Conservation (phyloP, 148 eudicot species). For the Persicaria tinctoria region DNA sequence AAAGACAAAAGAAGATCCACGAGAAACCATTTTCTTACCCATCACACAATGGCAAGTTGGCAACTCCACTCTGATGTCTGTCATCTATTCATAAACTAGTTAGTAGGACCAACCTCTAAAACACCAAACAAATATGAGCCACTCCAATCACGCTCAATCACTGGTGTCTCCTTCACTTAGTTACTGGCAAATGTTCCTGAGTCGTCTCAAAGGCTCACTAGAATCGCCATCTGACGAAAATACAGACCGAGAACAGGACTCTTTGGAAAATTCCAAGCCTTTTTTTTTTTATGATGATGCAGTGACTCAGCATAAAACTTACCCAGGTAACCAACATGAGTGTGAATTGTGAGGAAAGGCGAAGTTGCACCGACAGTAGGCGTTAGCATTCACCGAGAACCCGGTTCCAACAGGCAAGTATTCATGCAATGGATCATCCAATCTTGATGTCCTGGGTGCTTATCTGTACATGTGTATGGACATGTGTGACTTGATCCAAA, state of each 20-base stretch:
- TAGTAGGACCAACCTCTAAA: not conserved
- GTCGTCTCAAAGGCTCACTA: no score
- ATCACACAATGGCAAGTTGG: not conserved
- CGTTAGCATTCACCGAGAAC: no score
- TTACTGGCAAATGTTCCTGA: no score
- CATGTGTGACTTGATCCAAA: not conserved
- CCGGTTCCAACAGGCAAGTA: no score
- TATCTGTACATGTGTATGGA: not conserved
- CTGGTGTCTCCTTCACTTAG: not conserved
- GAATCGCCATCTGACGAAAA: no score
- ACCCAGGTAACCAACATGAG: no score
- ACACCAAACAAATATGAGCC: not conserved
- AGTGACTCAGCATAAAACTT: no score
- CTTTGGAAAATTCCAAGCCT: no score
- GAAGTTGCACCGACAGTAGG: no score
- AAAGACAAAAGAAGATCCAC: not conserved
- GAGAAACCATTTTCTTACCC: not conserved
- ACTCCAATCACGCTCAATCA: not conserved
- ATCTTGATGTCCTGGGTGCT: not conserved
- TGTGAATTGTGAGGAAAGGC: no score
- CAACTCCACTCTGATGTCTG: not conserved
- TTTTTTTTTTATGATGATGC: no score
- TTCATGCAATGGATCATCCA: not conserved
- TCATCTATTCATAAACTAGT: not conserved
- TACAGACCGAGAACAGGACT: no score